Evolutionary conservation across 2,329 filamentous ascomycete species (phyloP).

Genomic region (Fusarium coffeatum): DNA sequence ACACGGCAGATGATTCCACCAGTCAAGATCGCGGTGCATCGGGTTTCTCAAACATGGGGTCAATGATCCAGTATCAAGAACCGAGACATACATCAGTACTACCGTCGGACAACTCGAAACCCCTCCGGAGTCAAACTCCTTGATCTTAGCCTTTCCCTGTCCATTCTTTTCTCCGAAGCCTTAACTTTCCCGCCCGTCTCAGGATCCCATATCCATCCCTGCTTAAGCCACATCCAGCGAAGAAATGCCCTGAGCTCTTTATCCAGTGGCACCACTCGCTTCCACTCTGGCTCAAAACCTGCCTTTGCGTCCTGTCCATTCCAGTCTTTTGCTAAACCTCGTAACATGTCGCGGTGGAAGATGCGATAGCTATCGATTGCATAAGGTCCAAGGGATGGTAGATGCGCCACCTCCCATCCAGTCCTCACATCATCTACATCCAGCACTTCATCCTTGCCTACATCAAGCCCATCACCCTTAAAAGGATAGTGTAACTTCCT

Average conservation of each 20-base stretch:
- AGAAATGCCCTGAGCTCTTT: slow-evolving; percentile 31
- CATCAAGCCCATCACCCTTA: background rate
- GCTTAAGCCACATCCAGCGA: slow-evolving; percentile 34
- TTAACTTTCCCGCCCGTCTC: slow-evolving; percentile 6
- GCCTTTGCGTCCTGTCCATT: background rate
- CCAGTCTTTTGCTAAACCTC: slow-evolving; percentile 11
- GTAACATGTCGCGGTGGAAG: slow-evolving; percentile 26
- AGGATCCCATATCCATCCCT: slow-evolving; percentile 34
- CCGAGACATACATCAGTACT: background rate
- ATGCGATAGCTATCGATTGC: slow-evolving; percentile 36
- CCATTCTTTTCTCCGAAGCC: background rate
- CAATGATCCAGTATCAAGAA: background rate
- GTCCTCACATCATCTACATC: slow-evolving; percentile 14
- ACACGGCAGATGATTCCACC: no score
- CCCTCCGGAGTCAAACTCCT: slow-evolving; percentile 16
- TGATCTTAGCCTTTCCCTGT: background rate
- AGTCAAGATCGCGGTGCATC: no score
- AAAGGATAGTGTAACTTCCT: slow-evolving; percentile 30
- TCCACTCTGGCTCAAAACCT: slow-evolving; percentile 30
- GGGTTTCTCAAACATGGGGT: background rate
- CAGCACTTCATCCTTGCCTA: slow-evolving; percentile 24
- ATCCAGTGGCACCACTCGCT: slow-evolving; percentile 27
- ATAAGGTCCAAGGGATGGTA: slow-evolving; percentile 31
- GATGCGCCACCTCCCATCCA: slow-evolving; percentile 31
- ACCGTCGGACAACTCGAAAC: background rate